A percentile compares a stretch with the other conserved stretches of the same genome.
phyloP scores from a whole-genome alignment of 306 rosid genomes.

The Glycine soja region DNA sequence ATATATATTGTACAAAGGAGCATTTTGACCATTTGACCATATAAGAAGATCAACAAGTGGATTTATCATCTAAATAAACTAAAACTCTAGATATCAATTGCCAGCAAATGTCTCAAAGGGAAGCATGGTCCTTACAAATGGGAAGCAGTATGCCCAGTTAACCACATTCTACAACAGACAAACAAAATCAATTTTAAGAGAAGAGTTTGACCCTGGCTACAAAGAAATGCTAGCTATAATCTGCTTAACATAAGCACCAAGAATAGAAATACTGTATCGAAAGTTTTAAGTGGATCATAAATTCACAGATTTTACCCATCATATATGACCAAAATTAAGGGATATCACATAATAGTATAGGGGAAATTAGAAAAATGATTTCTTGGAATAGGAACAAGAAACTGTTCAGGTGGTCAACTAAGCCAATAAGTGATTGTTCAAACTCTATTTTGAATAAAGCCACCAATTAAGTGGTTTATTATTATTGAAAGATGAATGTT shows the following conservation, averaged over 20 bases:
- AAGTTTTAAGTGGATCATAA: background rate
- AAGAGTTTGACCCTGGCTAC: constrained; percentile 5
- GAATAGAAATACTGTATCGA: background rate
- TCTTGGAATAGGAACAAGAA: background rate
- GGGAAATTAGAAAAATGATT: constrained; percentile 21
- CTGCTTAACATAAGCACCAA: constrained; percentile 6
- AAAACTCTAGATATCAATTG: background rate
- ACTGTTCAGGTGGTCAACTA: background rate
- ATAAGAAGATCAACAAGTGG: background rate
- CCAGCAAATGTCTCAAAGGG: background rate
- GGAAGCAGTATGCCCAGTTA: background rate
- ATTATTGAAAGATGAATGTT: background rate
- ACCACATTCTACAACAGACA: background rate
- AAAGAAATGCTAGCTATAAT: constrained; percentile 20
- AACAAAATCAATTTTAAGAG: background rate
- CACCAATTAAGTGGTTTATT: background rate
- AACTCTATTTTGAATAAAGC: background rate
- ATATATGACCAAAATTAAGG: constrained; percentile 1
- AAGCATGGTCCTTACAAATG: background rate
- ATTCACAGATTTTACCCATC: background rate
- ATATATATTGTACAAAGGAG: background rate
- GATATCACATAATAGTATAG: background rate
- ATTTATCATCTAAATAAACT: background rate
- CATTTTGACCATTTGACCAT: background rate
- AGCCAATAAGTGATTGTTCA: background rate